phyloP scores from a whole-genome alignment of 371 early-diverging fungal species.

The Mortierella sp. region DNA sequence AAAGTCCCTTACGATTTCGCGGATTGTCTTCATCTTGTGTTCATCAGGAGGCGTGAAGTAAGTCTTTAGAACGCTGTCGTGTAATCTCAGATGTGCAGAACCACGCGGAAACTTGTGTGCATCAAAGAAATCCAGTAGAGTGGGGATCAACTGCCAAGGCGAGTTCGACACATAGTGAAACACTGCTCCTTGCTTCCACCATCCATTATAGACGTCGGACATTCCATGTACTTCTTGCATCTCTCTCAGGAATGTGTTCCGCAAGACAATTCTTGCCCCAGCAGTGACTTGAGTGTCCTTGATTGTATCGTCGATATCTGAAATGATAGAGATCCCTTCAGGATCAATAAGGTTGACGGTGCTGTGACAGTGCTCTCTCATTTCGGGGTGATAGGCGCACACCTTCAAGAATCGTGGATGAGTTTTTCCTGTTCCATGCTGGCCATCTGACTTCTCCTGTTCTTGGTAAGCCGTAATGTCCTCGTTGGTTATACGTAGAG shows the following conservation, averaged over 20 bases:
- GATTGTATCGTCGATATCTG: slow-evolving; percentile 75
- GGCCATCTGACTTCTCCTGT: background rate
- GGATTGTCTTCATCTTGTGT: slow-evolving; percentile 55
- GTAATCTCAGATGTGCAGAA: slow-evolving; percentile 75
- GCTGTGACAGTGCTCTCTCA: slow-evolving; percentile 44
- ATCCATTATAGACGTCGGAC: slow-evolving; percentile 54
- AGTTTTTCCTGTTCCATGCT: background rate
- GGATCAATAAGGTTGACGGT: slow-evolving; percentile 63
- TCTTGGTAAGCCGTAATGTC: slow-evolving; percentile 14
- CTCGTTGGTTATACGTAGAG: slow-evolving; percentile 25
- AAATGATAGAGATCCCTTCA: slow-evolving; percentile 64
- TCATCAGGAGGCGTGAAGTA: slow-evolving; percentile 59
- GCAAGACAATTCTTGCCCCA: slow-evolving; percentile 75
- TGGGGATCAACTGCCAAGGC: slow-evolving; percentile 88
- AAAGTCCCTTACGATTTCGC: slow-evolving; percentile 69
- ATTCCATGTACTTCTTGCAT: slow-evolving; percentile 57
- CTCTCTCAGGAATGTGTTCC: slow-evolving; percentile 77
- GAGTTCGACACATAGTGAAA: slow-evolving; percentile 94
- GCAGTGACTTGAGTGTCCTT: slow-evolving; percentile 72
- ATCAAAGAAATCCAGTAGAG: slow-evolving; percentile 77
- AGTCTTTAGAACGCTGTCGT: slow-evolving; percentile 53
- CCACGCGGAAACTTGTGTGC: slow-evolving; percentile 82
- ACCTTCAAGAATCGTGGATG: slow-evolving; percentile 43
- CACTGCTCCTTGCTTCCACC: slow-evolving; percentile 73
- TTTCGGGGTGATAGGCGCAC: slow-evolving; percentile 34